Base-by-base conservation (phyloP, 2,329 filamentous ascomycete species). In the Epichloe elymi region DNA sequence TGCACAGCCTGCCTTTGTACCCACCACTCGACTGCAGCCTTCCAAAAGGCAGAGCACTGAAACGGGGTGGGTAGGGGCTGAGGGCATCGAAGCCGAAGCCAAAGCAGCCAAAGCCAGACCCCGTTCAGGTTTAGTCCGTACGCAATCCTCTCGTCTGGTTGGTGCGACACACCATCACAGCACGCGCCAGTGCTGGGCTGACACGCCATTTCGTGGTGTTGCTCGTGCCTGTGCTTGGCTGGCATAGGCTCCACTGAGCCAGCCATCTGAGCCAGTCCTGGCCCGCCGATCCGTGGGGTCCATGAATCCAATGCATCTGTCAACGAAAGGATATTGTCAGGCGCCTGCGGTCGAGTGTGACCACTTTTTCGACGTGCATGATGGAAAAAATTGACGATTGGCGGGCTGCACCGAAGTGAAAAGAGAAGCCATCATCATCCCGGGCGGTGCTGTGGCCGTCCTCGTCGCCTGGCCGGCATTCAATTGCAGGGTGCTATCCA, bases 191-290 rank as follows among this genome's bases (percentile, higher is more conserved):
- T 19, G 15, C 26, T 10, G 15, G 47, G 47, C 47, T 49, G 47
- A 49, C 47, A 49, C 47, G 38, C 39, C 46, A n/a, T 15, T 17
- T 19, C 41, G 19, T 43, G 19, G 19, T 30, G 19, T 30, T n/a
- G 30, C 17, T 40, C 49, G 43, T 46, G 38, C 44, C 49, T 47
- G 43, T 38, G 39, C 36, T 19, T 33, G 49, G 49, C 39, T 51
- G 49, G 38, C 36, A 26, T 20, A 19, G 19, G 40, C 15, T 23
- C 33, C 14, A 17, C 5, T 44, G 26, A 17, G 7, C 26, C 26
- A 26, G 44, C 44, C 33, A 36, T 17, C 39, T 41, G 17, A 6
- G 7, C 39, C 17, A 41, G 39, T 41, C 39, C 39, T 14, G 12
- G 36, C 14, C 41, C 41, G 41, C 41, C 23, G 20, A 43, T 43